Evolutionary conservation across 2,329 filamentous ascomycete genomes (phyloP).

Genomic region (Xylariaceae sp.): DNA sequence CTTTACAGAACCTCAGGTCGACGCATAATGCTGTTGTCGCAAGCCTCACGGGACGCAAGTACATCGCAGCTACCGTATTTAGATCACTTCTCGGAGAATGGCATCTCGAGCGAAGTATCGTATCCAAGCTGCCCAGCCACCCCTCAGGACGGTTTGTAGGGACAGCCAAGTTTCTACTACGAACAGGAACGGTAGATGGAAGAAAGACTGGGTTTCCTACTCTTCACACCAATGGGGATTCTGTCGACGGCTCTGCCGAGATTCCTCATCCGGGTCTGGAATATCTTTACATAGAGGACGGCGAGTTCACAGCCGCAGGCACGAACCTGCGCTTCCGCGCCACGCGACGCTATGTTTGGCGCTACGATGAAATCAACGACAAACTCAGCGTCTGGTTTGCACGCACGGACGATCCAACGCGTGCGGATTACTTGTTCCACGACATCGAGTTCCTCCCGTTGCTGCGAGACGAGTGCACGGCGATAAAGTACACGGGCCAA

Average conservation of each 20-base stretch:
- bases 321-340: conserved; percentile 53
- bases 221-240: not conserved
- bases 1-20: conserved; percentile 41
- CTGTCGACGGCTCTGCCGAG: conserved; percentile 12
- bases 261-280: conserved; percentile 43
- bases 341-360: conserved; percentile 64
- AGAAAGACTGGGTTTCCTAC: conserved; percentile 24
- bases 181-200: conserved; percentile 53
- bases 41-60: conserved; percentile 42
- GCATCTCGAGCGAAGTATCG: conserved; percentile 55
- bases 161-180: conserved; percentile 58
- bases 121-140: conserved; percentile 49
- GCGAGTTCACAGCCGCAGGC: conserved; percentile 54
- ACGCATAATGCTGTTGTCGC: conserved; percentile 40
- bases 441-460: conserved; percentile 57
- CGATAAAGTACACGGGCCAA: conserved; percentile 5
- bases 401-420: conserved; percentile 54
- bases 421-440: conserved; percentile 71
- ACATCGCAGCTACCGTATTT: conserved; percentile 63
- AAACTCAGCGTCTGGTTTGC: conserved; percentile 68
- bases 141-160: conserved; percentile 62
- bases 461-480: not conserved
- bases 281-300: conserved; percentile 65
- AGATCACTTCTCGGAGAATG: conserved; percentile 65
- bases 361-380: conserved; percentile 58